Base-by-base conservation (phyloP, 768 basidiomycete species). In the Phlebiopsis gigantea region DNA sequence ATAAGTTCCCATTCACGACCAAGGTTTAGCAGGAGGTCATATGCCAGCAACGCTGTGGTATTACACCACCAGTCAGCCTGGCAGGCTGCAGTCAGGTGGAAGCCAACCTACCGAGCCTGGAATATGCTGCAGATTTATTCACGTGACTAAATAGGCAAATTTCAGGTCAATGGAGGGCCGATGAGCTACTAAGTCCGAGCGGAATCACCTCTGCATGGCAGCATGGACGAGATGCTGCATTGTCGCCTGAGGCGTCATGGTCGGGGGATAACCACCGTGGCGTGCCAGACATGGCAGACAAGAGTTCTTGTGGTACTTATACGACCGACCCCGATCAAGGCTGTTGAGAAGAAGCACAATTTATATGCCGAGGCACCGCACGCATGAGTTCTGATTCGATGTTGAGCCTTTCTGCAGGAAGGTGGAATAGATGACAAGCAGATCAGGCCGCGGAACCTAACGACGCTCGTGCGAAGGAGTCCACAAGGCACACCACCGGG, bases 1-100 rank as follows among this genome's bases (percentile, higher is more conserved):
- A 59, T 41, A 15, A 54, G 31, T 22, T 45, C 44, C 29, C 44
- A 30, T 41, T 59, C 58, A 29, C 58, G 58, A 8, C 26, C 46
- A 15, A 50, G 15, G 46, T 47, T 59, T 19, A 59, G 41, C 14
- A 51, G 19, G 6, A 59, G 44, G 30, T 59, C 58, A 42, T 59
- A 59, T 12, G 42, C 47, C n/a, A 59, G 58, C n/a, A 59, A 21
- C 2, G 58, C 58, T 59, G 25, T 14, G 25, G 25, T 14, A 10
- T 24, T 21, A 39, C 22, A 29, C 15, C 1, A 7, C 28, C 17
- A 48, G 14, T 26, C 15, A 8, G 17, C 19, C 25, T 28, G 12
- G 26, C 2, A 2, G 12, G 14, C 15, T 19, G 12, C 28, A n/a
- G 28, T 4, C 9, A 21, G 26, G 26, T 48, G 25, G 26, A 15